Base-by-base conservation (phyloP, 768 basidiomycete genomes). In the Tricholoma saponaceum region DNA sequence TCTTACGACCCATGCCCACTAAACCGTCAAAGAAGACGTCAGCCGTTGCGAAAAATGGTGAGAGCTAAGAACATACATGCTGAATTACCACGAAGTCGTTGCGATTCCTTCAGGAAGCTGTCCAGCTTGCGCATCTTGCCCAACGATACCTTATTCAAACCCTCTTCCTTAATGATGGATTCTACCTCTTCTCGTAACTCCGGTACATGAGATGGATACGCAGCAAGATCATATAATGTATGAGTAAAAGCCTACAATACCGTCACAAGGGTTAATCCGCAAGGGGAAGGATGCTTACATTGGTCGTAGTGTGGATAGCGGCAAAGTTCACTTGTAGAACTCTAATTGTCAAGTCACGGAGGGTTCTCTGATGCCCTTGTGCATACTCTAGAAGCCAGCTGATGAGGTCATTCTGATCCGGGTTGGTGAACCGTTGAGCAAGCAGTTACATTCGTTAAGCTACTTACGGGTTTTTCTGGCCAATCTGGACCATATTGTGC, bases 161-260 rank as follows among this genome's bases (percentile, higher is more conserved):
- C 50, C 14, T 16, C 47, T 4, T 16, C 47, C 2, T 26, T 12
- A 16, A n/a, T 32, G 13, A 51, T 70, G 1, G 58, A 53, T 30
- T 77, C 75, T 4, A 80, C 69, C 62, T 84, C 82, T 55, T 77
- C 73, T 0, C 80, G 72, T 4, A 83, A 50, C 5, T 70, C 65
- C 6, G 65, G 55, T 1, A 69, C 52, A 43, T 73, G 72, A 16
- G 72, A 62, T 1, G 76, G 74, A 22, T 66, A 55, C 1, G 69
- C 62, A 14, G 75, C 74, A 5, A 82, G 64, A n/a, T 77, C 63
- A 52, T 68, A 75, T 1, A 79, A 54, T 2, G 69, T 70, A 77
- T 79, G 37, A 28, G 46, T 41, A 13, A 47, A 5, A 39, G 10
- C 69, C 74, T 76, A 54, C 14, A 7, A 16, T 13, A 47, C 14